Conservation (phyloP, 2,329 filamentous ascomycete species). For the Beauveria caledonica region DNA sequence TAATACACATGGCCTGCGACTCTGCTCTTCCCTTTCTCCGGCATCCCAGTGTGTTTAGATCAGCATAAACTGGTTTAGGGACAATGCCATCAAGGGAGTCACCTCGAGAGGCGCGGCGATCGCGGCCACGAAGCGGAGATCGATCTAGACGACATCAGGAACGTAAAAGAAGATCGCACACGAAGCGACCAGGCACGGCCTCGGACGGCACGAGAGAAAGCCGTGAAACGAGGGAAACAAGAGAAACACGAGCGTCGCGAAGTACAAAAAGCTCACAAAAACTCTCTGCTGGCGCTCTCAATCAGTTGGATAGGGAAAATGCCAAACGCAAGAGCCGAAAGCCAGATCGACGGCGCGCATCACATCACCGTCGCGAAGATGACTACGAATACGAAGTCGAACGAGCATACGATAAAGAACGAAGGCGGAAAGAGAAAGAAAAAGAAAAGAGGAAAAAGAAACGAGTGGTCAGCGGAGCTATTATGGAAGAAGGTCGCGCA, state of each 20-base stretch:
- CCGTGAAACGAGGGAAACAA: conserved; percentile 9
- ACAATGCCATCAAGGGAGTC: conserved; percentile 29
- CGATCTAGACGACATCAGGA: conserved; percentile 27
- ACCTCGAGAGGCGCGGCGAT: conserved; percentile 23
- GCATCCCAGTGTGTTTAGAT: conserved; percentile 19
- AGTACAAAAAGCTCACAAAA: conserved; percentile 17
- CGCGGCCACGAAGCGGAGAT: conserved; percentile 22
- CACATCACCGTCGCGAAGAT: conserved; percentile 10
- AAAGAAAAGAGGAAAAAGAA: conserved; percentile 40
- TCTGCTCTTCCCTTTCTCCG: conserved; percentile 10
- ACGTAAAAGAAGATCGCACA: conserved; percentile 26
- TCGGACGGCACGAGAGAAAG: conserved; percentile 25
- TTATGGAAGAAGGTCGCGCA: conserved; percentile 55
- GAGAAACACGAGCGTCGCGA: background rate
- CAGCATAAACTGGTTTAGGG: conserved; percentile 9
- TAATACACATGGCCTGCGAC: background rate
- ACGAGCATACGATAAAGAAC: conserved; percentile 21
- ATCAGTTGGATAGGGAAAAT: conserved; percentile 57
- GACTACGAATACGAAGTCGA: conserved; percentile 10
- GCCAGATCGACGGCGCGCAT: conserved; percentile 28
- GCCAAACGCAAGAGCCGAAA: conserved; percentile 37
- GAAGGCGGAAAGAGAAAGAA: conserved; percentile 26
- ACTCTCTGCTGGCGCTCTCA: conserved; percentile 49
- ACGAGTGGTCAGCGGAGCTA: conserved; percentile 60
- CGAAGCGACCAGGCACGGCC: conserved; percentile 24